Evolutionary conservation across 2,329 filamentous ascomycete species (phyloP).

Genomic region (Alternaria tenuissima): DNA sequence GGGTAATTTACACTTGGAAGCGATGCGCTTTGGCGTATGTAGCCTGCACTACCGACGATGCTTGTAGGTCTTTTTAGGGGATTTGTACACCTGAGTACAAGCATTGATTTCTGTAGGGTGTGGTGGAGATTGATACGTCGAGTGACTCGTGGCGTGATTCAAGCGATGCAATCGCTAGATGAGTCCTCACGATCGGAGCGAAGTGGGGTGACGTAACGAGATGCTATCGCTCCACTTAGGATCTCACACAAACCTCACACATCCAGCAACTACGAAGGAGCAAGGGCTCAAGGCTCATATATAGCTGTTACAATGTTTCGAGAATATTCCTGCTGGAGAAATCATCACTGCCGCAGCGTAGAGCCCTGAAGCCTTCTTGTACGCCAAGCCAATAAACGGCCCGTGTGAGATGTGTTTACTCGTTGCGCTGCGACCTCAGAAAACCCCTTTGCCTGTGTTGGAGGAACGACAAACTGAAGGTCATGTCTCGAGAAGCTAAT

Average conservation of each 20-base stretch:
- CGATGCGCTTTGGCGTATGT: neutral
- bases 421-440: neutral
- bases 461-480: neutral
- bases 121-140: neutral
- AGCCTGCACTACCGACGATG: neutral
- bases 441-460: too few species aligned
- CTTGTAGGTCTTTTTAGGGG: neutral
- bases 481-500: too few species aligned
- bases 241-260: neutral
- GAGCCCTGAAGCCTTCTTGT: neutral
- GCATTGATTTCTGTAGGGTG: slow-evolving; percentile 5
- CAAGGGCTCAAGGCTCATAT: neutral
- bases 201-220: slow-evolving; percentile 39
- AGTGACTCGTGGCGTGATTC: slow-evolving; percentile 23
- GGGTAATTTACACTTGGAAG: neutral
- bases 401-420: slow-evolving; percentile 7
- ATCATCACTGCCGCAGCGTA: neutral
- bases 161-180: slow-evolving; percentile 8
- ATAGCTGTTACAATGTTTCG: neutral
- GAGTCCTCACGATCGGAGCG: slow-evolving; percentile 29
- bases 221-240: neutral
- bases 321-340: neutral
- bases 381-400: neutral
- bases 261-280: neutral
- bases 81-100: neutral